A percentile compares a stretch with the other conserved stretches of the same genome.
These are phyloP conservation scores for Penicillium vulpinum DNA, from an alignment of 2,329 filamentous ascomycete genomes.

Conservation along the genomic window DNA sequence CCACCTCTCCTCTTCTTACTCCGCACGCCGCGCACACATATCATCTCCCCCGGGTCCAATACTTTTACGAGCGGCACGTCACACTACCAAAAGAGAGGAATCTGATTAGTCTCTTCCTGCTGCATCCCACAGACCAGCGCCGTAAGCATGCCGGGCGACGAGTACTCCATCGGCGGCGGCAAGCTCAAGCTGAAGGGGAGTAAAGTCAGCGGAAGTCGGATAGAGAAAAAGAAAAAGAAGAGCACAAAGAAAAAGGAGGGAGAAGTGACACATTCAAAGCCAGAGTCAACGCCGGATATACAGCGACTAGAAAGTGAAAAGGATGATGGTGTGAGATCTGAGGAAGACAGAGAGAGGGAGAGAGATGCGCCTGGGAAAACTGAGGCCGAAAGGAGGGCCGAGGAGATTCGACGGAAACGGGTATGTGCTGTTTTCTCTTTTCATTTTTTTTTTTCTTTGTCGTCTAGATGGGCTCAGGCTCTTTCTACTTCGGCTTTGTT, in stretches of 20 bases:
- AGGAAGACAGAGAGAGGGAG: constrained; percentile 18
- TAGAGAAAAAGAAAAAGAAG: constrained; percentile 54
- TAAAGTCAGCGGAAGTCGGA: constrained; percentile 55
- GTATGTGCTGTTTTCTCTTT: constrained; percentile 51
- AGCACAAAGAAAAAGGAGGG: constrained; percentile 40
- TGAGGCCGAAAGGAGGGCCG: constrained; percentile 76
- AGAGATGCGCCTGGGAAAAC: constrained; percentile 62
- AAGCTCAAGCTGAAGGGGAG: constrained; percentile 83
- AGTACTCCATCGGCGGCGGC: constrained; percentile 70
- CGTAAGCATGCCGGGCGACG: constrained; percentile 50
- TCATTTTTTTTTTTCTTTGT: constrained; percentile 5
- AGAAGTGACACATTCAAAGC: constrained; percentile 12
- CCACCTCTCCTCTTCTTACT: constrained; percentile 16
- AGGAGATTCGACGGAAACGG: constrained; percentile 78
- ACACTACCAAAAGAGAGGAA: not conserved
- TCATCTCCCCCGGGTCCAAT: not conserved
- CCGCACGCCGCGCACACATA: constrained; percentile 16
- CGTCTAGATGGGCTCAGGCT: not conserved
- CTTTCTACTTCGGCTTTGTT: constrained; percentile 6
- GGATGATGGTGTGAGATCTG: constrained; percentile 12
- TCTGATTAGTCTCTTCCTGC: not conserved
- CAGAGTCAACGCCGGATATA: not conserved
- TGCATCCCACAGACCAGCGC: not conserved
- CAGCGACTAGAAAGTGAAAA: constrained; percentile 13
- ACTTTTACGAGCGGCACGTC: not conserved